These are phyloP conservation scores for Daldinia bambusicola DNA, from an alignment of 495 filamentous ascomycete genomes.

Conservation along the genomic window DNA sequence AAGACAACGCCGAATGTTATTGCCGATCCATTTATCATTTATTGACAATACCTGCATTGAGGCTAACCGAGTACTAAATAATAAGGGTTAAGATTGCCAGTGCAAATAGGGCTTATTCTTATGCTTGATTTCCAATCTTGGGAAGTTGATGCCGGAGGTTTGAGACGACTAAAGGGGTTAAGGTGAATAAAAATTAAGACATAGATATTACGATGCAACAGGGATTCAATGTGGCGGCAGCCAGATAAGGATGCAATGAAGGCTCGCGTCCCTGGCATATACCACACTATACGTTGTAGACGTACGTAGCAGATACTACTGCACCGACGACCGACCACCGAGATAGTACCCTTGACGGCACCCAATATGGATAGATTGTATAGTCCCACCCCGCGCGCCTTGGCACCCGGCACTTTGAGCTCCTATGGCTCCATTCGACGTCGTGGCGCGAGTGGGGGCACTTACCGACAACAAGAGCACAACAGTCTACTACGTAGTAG, in stretches of 20 bases:
- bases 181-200: constrained; percentile 38
- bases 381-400: constrained; percentile 45
- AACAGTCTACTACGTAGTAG: constrained; percentile 29
- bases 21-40: constrained; percentile 42
- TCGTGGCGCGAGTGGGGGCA: constrained; percentile 36
- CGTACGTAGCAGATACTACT: constrained; percentile 22
- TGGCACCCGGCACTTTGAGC: constrained; percentile 46
- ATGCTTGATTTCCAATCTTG: constrained; percentile 36
- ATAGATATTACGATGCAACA: constrained; percentile 42
- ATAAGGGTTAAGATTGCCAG: constrained; percentile 36
- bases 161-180: constrained; percentile 31
- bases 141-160: constrained; percentile 35
- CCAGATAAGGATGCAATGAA: constrained; percentile 30
- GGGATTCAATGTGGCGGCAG: constrained; percentile 33
- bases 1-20: constrained; percentile 21
- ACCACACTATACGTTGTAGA: constrained; percentile 20
- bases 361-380: constrained; percentile 45
- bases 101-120: constrained; percentile 16
- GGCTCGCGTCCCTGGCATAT: constrained; percentile 38
- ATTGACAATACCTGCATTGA: constrained; percentile 36
- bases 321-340: neutral
- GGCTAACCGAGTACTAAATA: constrained; percentile 26
- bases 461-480: constrained; percentile 19
- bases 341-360: constrained; percentile 15
- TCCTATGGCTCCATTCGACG: constrained; percentile 43